Evolutionary conservation across 2,329 filamentous ascomycete species (phyloP).

Genomic region (Zymoseptoria passerinii): DNA sequence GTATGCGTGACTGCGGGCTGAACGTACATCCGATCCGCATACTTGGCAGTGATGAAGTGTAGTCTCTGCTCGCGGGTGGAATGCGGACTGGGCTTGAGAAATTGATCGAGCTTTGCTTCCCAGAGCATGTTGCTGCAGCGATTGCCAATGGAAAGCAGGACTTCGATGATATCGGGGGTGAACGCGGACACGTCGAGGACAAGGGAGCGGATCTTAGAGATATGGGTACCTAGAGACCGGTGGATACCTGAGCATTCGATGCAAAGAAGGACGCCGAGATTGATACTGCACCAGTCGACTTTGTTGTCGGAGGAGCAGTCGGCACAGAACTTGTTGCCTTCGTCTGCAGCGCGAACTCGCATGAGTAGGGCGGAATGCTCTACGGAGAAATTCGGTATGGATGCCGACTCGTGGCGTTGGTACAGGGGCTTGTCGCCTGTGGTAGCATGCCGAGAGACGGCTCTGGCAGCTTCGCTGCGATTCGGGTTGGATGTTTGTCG

Average conservation of each 20-base stretch:
- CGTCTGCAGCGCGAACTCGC: slow-evolving; percentile 78
- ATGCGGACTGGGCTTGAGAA: slow-evolving; percentile 63
- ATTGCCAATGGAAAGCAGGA: slow-evolving; percentile 85
- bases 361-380: slow-evolving; percentile 72
- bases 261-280: slow-evolving; percentile 89
- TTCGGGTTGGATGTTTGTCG: slow-evolving; percentile 39
- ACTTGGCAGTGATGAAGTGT: slow-evolving; percentile 93
- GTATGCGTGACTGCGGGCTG: slow-evolving; percentile 54
- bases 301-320: slow-evolving; percentile 88
- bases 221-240: slow-evolving; percentile 89
- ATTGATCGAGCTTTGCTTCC: slow-evolving; percentile 74
- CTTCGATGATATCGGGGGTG: slow-evolving; percentile 91
- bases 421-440: slow-evolving; percentile 79
- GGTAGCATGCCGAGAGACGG: slow-evolving; percentile 76
- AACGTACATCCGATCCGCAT: slow-evolving; percentile 75
- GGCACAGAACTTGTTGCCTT: slow-evolving; percentile 87
- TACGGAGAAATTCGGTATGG: slow-evolving; percentile 48
- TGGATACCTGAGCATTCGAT: slow-evolving; percentile 98
- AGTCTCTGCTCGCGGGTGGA: slow-evolving; percentile 83
- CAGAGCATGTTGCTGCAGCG: slow-evolving; percentile 93
- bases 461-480: slow-evolving; percentile 37
- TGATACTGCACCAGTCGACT: slow-evolving; percentile 98
- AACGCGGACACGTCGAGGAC: slow-evolving; percentile 95
- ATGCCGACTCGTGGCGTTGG: slow-evolving; percentile 58
- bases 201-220: slow-evolving; percentile 91